Percentiles rank a stretch among this genome's conserved stretches.
phyloP scores from a whole-genome alignment of 768 basidiomycete species.

The Mycena maculata region DNA sequence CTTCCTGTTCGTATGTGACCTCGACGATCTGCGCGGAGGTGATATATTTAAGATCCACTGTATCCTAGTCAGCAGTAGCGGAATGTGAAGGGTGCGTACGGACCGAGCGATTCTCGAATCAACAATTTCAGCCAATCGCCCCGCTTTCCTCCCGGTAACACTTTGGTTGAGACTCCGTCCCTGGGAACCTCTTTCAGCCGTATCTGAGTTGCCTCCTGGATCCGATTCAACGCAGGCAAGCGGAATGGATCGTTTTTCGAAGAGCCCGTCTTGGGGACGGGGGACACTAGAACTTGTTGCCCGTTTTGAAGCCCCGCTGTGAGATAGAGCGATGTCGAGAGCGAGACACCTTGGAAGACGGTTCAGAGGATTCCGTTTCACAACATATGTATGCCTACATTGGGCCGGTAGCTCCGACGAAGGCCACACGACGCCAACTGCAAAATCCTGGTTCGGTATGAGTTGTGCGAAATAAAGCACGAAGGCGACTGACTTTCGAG shows the following conservation, averaged over 20 bases:
- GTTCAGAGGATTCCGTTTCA: conserved; percentile 8
- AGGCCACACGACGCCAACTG: conserved; percentile 83
- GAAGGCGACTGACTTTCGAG: conserved; percentile 36
- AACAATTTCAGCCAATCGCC: conserved; percentile 77
- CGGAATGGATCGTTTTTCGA: conserved; percentile 52
- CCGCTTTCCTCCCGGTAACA: conserved; percentile 47
- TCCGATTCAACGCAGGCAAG: conserved; percentile 61
- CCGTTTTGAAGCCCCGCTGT: conserved; percentile 70
- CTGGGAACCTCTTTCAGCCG: conserved; percentile 61
- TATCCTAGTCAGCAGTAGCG: conserved; percentile 19
- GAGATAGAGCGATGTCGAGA: conserved; percentile 68
- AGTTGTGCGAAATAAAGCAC: background rate
- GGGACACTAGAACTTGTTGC: conserved; percentile 57
- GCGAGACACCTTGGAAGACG: conserved; percentile 58
- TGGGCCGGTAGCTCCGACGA: conserved; percentile 68
- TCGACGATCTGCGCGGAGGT: conserved; percentile 70
- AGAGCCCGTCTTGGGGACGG: conserved; percentile 55
- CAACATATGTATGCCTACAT: conserved; percentile 55
- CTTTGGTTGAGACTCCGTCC: conserved; percentile 19
- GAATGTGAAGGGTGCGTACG: conserved; percentile 38
- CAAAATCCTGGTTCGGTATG: conserved; percentile 59
- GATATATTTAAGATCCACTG: conserved; percentile 82
- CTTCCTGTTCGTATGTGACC: conserved; percentile 70
- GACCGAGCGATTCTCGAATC: conserved; percentile 77
- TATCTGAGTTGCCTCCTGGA: conserved; percentile 64